Evolutionary conservation across 2,329 filamentous ascomycete genomes (phyloP).

Genomic region (Epichloe baconii): DNA sequence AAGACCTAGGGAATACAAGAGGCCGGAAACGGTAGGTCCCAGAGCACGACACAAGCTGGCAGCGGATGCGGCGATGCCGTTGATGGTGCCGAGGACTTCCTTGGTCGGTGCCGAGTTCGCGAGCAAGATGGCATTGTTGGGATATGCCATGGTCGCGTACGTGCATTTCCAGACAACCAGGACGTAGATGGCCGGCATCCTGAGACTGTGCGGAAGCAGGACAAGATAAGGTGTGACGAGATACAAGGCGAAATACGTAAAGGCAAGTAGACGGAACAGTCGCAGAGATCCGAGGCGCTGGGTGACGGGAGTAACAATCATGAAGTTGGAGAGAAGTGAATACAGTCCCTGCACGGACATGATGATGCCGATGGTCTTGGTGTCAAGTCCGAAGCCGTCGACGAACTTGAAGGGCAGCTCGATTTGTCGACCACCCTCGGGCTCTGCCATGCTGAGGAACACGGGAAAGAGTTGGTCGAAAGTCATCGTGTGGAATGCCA

Average conservation of each 20-base stretch:
- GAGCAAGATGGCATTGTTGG: conserved; percentile 76
- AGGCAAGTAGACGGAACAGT: conserved; percentile 69
- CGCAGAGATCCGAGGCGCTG: conserved; percentile 63
- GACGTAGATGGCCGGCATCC: conserved; percentile 62
- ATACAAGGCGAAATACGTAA: conserved; percentile 81
- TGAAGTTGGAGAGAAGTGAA: conserved; percentile 73
- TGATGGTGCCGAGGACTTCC: conserved; percentile 78
- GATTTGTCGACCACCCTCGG: conserved; percentile 31
- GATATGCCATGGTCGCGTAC: conserved; percentile 81
- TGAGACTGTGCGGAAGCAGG: conserved; percentile 58
- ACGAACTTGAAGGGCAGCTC: conserved; percentile 77
- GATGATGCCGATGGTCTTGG: conserved; percentile 75
- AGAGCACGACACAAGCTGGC: conserved; percentile 81
- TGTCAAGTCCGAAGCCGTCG: conserved; percentile 72
- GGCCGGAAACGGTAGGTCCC: conserved; percentile 76
- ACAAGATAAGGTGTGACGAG: conserved; percentile 79
- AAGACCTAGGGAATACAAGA: conserved; percentile 71
- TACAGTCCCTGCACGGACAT: conserved; percentile 81
- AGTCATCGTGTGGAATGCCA: conserved; percentile 94
- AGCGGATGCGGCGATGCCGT: conserved; percentile 81
- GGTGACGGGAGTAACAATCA: conserved; percentile 71
- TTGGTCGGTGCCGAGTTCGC: conserved; percentile 79
- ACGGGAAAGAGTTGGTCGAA: conserved; percentile 91
- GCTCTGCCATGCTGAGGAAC: conserved; percentile 61
- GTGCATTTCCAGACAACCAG: conserved; percentile 87